These are phyloP conservation scores for Daldinia vernicosa DNA, from an alignment of 495 filamentous ascomycete species.

Conservation along the genomic window DNA sequence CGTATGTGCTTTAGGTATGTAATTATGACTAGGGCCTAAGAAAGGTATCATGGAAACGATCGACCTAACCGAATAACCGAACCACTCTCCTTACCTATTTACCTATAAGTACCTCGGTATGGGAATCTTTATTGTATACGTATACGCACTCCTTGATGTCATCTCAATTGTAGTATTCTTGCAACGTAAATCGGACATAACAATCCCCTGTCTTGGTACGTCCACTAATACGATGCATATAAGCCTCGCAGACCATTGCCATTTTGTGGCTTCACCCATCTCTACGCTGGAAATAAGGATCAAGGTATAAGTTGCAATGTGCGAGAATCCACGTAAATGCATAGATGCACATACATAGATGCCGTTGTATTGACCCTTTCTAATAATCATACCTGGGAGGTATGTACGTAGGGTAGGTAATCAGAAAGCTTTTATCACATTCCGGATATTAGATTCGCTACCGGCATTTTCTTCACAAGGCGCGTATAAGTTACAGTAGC, in stretches of 20 bases:
- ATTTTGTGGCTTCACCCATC: background rate
- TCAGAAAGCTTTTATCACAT: conserved; percentile 9
- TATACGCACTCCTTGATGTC: background rate
- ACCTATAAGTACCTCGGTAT: background rate
- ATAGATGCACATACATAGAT: background rate
- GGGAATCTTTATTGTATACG: background rate
- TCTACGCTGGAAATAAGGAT: background rate
- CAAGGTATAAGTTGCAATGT: conserved; percentile 12
- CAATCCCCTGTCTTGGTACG: conserved; percentile 1
- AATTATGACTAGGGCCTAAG: background rate
- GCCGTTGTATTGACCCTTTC: conserved; percentile 21
- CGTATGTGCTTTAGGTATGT: background rate
- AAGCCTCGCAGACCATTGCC: conserved; percentile 32
- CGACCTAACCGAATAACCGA: background rate
- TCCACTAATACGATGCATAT: background rate
- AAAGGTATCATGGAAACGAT: background rate
- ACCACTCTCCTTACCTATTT: background rate
- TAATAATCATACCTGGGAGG: background rate
- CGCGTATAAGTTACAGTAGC: conserved; percentile 7
- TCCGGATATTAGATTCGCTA: conserved; percentile 5
- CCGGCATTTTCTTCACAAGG: conserved; percentile 8
- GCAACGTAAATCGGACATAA: conserved; percentile 23
- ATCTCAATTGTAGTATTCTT: conserved; percentile 20
- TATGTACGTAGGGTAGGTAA: no score
- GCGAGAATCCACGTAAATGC: background rate